These are phyloP conservation scores for Polyporus arcularius DNA, from an alignment of 768 basidiomycete species.

Conservation along the genomic window DNA sequence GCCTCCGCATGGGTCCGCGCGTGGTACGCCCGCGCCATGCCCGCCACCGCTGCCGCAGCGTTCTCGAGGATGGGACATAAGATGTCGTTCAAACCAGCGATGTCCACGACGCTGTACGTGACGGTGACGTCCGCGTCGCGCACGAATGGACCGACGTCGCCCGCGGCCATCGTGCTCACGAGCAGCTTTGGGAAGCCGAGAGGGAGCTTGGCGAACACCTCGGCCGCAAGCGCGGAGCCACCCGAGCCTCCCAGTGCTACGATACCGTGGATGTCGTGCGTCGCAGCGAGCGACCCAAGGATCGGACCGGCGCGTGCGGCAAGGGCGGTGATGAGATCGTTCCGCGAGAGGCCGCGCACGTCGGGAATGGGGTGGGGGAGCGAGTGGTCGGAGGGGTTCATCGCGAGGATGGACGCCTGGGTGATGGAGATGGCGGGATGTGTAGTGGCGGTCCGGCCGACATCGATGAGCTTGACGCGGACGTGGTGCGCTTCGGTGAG, in stretches of 20 bases:
- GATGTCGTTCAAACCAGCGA: slow-evolving; percentile 25
- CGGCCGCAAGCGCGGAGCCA: slow-evolving; percentile 21
- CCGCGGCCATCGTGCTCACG: slow-evolving; percentile 25
- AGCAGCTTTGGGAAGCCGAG: slow-evolving; percentile 26
- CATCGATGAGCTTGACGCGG: slow-evolving; percentile 22
- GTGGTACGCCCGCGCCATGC: slow-evolving; percentile 21
- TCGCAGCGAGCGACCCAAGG: slow-evolving; percentile 7
- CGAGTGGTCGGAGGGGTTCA: not conserved
- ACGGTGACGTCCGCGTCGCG: slow-evolving; percentile 20
- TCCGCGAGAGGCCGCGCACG: slow-evolving; percentile 15
- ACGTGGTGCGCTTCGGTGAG: slow-evolving; percentile 10
- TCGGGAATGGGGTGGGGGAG: slow-evolving; percentile 2
- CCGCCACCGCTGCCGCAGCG: slow-evolving; percentile 21
- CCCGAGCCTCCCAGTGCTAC: slow-evolving; percentile 20
- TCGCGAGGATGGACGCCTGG: slow-evolving; percentile 14
- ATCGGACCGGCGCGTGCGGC: slow-evolving; percentile 9
- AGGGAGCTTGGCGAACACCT: slow-evolving; percentile 18
- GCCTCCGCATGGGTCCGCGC: not conserved
- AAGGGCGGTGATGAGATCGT: slow-evolving; percentile 15
- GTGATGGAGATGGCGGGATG: slow-evolving; percentile 19
- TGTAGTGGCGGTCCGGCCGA: slow-evolving; percentile 14
- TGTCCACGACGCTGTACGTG: slow-evolving; percentile 24
- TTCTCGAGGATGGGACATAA: slow-evolving; percentile 22
- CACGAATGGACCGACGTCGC: slow-evolving; percentile 20
- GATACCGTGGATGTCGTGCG: slow-evolving; percentile 13